Conservation (phyloP, 2,329 filamentous ascomycete genomes). For the Curvularia sp. region DNA sequence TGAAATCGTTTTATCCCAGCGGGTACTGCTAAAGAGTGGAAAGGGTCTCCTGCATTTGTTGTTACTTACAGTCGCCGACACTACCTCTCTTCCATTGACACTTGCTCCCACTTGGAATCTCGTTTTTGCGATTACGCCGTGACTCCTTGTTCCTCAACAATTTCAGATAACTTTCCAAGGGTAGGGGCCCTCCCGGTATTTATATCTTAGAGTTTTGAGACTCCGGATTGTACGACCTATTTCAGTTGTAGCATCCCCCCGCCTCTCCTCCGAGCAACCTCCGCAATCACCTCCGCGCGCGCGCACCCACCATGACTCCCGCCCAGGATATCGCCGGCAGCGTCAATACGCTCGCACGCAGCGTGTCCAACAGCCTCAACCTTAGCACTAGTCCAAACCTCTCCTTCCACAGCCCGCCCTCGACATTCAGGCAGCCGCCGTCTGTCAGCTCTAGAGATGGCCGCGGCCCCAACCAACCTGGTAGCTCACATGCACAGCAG, state of each 20-base stretch:
- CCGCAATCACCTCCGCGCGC: slow-evolving; percentile 28
- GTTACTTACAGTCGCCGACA: slow-evolving; percentile 24
- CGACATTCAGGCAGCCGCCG: slow-evolving; percentile 59
- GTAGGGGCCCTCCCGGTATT: slow-evolving; percentile 2
- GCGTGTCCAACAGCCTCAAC: slow-evolving; percentile 66
- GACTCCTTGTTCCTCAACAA: slow-evolving; percentile 7
- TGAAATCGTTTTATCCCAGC: slow-evolving; percentile 14
- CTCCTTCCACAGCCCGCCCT: slow-evolving; percentile 75
- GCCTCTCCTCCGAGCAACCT: slow-evolving; percentile 25
- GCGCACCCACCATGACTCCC: slow-evolving; percentile 43
- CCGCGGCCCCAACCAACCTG: slow-evolving; percentile 45
- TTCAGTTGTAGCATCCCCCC: slow-evolving; percentile 29
- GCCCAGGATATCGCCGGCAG: slow-evolving; percentile 48
- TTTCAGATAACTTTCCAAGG: not conserved
- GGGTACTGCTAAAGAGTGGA: slow-evolving; percentile 24
- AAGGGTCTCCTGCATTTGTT: slow-evolving; percentile 24
- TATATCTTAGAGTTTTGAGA: slow-evolving; percentile 10
- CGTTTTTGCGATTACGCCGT: slow-evolving; percentile 11
- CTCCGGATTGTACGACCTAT: slow-evolving; percentile 25
- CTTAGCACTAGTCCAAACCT: slow-evolving; percentile 78
- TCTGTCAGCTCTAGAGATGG: slow-evolving; percentile 46
- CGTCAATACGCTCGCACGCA: slow-evolving; percentile 51
- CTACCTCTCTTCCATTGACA: slow-evolving; percentile 23
- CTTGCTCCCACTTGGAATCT: slow-evolving; percentile 17
- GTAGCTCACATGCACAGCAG: slow-evolving; percentile 44